Conservation (phyloP, 1,139 yeast genomes). For the Debaryomycetaceae sp. region DNA sequence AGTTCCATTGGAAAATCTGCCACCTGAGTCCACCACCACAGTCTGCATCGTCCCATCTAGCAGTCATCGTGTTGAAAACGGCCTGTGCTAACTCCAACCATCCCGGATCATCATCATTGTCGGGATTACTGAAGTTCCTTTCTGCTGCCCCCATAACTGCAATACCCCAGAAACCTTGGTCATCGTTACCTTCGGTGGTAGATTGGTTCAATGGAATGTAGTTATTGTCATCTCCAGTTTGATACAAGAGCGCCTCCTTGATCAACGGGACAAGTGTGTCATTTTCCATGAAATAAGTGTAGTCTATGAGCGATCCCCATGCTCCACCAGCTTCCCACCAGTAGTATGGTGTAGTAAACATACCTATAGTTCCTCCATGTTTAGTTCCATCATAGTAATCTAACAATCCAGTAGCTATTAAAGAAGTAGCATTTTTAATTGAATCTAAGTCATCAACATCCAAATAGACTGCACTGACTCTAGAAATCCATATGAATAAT, state of each 20-base stretch:
- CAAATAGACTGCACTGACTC: slow-evolving; percentile 23
- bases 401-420: slow-evolving; percentile 61
- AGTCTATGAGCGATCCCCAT: slow-evolving; percentile 74
- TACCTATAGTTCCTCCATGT: slow-evolving; percentile 73
- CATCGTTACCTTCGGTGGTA: slow-evolving; percentile 85
- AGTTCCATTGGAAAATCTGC: slow-evolving; percentile 95
- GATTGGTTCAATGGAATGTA: slow-evolving; percentile 76
- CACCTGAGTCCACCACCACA: slow-evolving; percentile 93
- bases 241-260: slow-evolving; percentile 58
- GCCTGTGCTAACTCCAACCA: slow-evolving; percentile 82
- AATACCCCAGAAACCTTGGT: slow-evolving; percentile 89
- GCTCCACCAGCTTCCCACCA: slow-evolving; percentile 98
- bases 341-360: slow-evolving; percentile 73
- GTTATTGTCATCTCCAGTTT: slow-evolving; percentile 63
- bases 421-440: slow-evolving; percentile 49
- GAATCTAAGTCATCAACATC: slow-evolving; percentile 39
- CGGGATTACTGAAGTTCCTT: slow-evolving; percentile 68
- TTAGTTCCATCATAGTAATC: slow-evolving; percentile 66
- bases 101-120: slow-evolving; percentile 21
- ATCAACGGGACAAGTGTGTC: slow-evolving; percentile 55
- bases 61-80: slow-evolving; percentile 84
- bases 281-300: slow-evolving; percentile 60
- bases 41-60: slow-evolving; percentile 72
- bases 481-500: slow-evolving; percentile 4
- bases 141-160: slow-evolving; percentile 84